Conservation (phyloP, 495 filamentous ascomycete species). For the Lindgomyces ingoldianus region DNA sequence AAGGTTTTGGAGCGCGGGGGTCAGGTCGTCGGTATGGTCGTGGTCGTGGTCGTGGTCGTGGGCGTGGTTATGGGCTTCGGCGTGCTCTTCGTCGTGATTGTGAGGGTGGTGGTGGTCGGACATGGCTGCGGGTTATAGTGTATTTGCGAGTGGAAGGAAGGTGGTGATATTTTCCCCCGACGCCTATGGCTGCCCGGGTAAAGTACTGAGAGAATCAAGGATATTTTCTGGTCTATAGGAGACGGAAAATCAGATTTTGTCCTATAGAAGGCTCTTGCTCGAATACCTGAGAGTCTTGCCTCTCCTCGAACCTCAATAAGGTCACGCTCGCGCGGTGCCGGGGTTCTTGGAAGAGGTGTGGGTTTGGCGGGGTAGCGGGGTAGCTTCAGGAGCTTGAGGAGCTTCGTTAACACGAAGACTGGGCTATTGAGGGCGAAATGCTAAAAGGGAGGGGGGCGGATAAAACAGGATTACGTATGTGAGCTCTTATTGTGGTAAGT, state of each 20-base stretch:
- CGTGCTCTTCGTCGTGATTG: constrained; percentile 46
- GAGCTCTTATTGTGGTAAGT: neutral
- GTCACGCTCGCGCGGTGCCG: too few relatives aligned
- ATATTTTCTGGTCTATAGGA: too few relatives aligned
- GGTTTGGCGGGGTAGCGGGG: constrained; percentile 24
- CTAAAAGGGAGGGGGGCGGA: neutral
- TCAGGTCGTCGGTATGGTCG: constrained; percentile 87
- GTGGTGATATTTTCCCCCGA: too few relatives aligned
- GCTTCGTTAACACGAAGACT: neutral
- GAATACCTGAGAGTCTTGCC: too few relatives aligned
- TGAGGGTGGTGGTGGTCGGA: constrained; percentile 47
- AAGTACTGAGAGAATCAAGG: too few relatives aligned
- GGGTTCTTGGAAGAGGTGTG: too few relatives aligned
- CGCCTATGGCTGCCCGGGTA: too few relatives aligned
- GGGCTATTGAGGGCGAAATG: neutral
- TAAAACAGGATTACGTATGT: neutral
- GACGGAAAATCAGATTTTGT: too few relatives aligned
- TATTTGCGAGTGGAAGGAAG: too few relatives aligned
- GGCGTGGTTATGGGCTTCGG: constrained; percentile 47
- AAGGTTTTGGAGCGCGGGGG: constrained; percentile 81
- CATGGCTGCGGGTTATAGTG: constrained; percentile 17
- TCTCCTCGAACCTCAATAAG: too few relatives aligned
- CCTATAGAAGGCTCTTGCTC: too few relatives aligned
- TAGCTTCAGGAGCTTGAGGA: constrained; percentile 12
- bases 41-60: constrained; percentile 54